Base-by-base conservation (phyloP, 176 grass and related monocot species). In the Paspalum notatum region DNA sequence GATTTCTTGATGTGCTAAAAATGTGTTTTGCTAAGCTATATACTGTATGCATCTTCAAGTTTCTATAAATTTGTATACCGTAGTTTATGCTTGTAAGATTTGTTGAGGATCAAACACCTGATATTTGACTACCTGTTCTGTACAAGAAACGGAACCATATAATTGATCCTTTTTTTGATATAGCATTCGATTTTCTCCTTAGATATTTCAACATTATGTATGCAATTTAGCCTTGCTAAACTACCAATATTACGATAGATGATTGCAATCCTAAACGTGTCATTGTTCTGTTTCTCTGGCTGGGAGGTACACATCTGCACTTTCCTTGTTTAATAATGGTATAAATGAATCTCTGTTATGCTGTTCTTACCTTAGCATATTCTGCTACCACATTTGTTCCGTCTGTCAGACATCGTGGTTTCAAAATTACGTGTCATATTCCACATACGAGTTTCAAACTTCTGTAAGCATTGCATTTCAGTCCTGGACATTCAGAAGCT, bases 401-500 rank as follows among this genome's bases (percentile, higher is more conserved):
- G 8, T 72, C 61, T 1, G 10, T 13, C 45, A 63, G 22, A 17
- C 1, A 1, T 47, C 74, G 32, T 45, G 26, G 38, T 75, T 62
- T 68, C 77, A 80, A 38, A 61, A 80, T 21, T 52, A 68, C 61
- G 11, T 41, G 65, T 15, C 62, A 18, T 63, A 64, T 49, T 70
- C 21, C 56, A 15, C 39, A 8, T 57, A 62, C 54, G 53, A 24
- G 32, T 68, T 62, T 64, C 61, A 5, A 40, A 21, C 12, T 52
- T 65, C 74, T 15, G 32, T 20, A 32, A 32, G 18, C 47, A 42
- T 67, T 6, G 1, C 62, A 52, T 86, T 52, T 61, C 88, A 99
- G 97, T 56, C 22, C 80, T 75, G 82, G 88, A 50, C 90, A 93
- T 80, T 32, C 89, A n/a, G 87, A 93, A 68, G 32, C 41, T 66